Conservation (phyloP, 164 flowering plant genomes). For the Liriodendron chinense region DNA sequence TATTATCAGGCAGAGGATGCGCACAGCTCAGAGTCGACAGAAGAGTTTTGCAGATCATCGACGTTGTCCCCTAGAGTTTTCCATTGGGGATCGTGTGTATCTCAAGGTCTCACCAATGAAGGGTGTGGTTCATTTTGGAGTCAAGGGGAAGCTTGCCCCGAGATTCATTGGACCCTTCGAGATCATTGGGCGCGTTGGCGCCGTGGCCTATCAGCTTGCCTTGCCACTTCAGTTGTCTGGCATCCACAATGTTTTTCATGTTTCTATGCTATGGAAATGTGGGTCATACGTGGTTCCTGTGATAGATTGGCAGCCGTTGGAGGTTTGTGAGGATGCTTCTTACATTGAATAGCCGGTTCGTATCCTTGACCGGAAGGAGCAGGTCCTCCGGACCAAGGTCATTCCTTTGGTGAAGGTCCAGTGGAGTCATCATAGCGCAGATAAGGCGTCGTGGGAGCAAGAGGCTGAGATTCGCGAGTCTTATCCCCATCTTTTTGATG, state of each 20-base stretch:
- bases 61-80: neutral
- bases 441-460: too few relatives aligned
- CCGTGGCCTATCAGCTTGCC: neutral
- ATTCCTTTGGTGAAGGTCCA: too few relatives aligned
- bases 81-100: neutral
- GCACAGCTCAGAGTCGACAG: neutral
- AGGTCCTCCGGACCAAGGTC: too few relatives aligned
- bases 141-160: neutral
- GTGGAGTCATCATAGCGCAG: too few relatives aligned
- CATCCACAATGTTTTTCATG: neutral
- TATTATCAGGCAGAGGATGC: neutral
- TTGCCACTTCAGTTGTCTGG: neutral
- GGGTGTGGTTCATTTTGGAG: neutral
- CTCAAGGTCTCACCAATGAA: neutral
- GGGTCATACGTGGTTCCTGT: too few relatives aligned
- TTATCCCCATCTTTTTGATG: too few relatives aligned
- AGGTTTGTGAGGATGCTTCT: too few relatives aligned
- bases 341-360: too few relatives aligned
- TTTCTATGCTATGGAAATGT: neutral
- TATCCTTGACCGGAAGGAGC: too few relatives aligned
- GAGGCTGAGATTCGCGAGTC: too few relatives aligned
- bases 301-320: too few relatives aligned
- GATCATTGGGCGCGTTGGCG: neutral
- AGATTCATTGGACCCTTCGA: neutral
- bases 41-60: slow-evolving; percentile 1